Evolutionary conservation across 2,329 filamentous ascomycete genomes (phyloP).

Genomic region (Neonectria ditissima): DNA sequence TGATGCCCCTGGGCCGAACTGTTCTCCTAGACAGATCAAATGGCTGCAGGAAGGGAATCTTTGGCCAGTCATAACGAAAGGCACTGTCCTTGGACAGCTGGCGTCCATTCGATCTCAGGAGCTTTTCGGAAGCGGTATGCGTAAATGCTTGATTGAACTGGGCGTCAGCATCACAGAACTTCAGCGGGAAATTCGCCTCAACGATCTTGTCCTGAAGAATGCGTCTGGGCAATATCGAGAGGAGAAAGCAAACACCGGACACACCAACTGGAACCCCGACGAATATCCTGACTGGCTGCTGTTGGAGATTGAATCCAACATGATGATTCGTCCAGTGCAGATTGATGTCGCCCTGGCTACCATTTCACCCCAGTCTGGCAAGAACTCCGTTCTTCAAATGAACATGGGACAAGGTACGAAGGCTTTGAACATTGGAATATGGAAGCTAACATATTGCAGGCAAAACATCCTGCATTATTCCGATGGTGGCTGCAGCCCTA

Average conservation of each 20-base stretch:
- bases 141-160: slow-evolving; percentile 32
- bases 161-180: slow-evolving; percentile 38
- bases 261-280: slow-evolving; percentile 67
- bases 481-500: slow-evolving; percentile 60
- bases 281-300: slow-evolving; percentile 72
- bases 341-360: slow-evolving; percentile 72
- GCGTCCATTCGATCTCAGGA: slow-evolving; percentile 29
- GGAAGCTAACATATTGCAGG: slow-evolving; percentile 49
- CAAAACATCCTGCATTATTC: slow-evolving; percentile 69
- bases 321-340: slow-evolving; percentile 72
- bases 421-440: no score
- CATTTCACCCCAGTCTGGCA: slow-evolving; percentile 61
- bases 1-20: slow-evolving; percentile 7
- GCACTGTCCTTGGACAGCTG: slow-evolving; percentile 32
- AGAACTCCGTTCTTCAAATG: slow-evolving; percentile 73
- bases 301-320: slow-evolving; percentile 73
- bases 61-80: slow-evolving; percentile 41
- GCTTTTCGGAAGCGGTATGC: slow-evolving; percentile 40
- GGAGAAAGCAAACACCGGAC: slow-evolving; percentile 54
- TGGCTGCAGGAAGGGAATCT: slow-evolving; percentile 42
- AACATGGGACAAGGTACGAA: slow-evolving; percentile 73
- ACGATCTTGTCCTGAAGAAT: slow-evolving; percentile 65
- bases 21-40: slow-evolving; percentile 29
- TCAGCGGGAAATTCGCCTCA: slow-evolving; percentile 56
- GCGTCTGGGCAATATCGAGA: slow-evolving; percentile 62